Percentiles rank a stretch among this genome's conserved stretches.
Conservation (phyloP, 495 filamentous ascomycete species). For the Pseudoneurospora amorphoporcata region DNA sequence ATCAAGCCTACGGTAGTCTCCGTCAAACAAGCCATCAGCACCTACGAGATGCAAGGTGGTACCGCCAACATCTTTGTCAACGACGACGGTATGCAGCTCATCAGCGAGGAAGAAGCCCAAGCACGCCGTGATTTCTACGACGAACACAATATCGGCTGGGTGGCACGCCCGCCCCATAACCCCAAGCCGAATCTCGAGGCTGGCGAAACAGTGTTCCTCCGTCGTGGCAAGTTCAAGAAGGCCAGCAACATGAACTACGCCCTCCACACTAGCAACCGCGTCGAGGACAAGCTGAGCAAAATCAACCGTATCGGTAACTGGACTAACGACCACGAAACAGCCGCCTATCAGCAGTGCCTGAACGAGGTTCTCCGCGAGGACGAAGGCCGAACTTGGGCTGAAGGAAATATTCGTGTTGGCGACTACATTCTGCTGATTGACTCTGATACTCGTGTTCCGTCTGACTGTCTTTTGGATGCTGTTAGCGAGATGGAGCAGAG, state of each 20-base stretch:
- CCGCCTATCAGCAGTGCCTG: constrained; percentile 40
- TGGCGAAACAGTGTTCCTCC: constrained; percentile 36
- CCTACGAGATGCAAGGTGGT: constrained; percentile 59
- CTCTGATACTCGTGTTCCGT: constrained; percentile 57
- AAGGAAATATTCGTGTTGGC: constrained; percentile 58
- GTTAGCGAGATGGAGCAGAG: constrained; percentile 63
- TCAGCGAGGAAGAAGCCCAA: constrained; percentile 43
- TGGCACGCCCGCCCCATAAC: constrained; percentile 49
- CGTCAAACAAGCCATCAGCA: constrained; percentile 54
- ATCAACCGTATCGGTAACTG: constrained; percentile 34
- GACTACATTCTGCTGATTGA: constrained; percentile 61
- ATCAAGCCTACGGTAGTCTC: constrained; percentile 54
- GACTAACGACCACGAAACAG: constrained; percentile 41
- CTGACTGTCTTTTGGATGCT: constrained; percentile 57
- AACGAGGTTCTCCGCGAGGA: constrained; percentile 45
- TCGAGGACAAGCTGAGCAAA: constrained; percentile 46
- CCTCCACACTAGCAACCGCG: constrained; percentile 44
- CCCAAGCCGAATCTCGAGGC: constrained; percentile 28
- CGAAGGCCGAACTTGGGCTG: constrained; percentile 55
- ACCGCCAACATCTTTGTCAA: constrained; percentile 64
- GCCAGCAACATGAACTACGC: constrained; percentile 68
- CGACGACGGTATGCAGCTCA: constrained; percentile 57
- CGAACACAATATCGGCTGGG: constrained; percentile 54
- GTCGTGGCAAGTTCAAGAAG: constrained; percentile 63
- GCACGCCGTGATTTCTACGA: constrained; percentile 54